Conservation (phyloP, 1,139 yeast species). For the Candida mesenterica region DNA sequence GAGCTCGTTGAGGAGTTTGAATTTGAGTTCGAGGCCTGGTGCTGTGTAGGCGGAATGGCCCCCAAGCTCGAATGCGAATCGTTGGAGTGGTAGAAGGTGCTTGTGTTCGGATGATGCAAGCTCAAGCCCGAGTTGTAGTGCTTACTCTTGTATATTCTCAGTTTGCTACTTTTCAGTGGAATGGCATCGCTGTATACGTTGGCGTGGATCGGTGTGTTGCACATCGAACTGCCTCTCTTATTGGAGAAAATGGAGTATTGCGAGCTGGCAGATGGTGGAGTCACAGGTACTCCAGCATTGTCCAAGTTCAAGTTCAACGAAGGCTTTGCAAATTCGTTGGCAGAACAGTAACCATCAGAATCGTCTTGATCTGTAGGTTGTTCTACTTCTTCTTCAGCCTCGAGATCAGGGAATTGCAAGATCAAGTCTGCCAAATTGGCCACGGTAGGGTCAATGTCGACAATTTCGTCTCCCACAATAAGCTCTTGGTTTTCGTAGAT, state of each 20-base stretch:
- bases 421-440: constrained; percentile 25
- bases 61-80: constrained; percentile 11
- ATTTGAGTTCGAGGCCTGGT: background rate
- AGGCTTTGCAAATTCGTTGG: constrained; percentile 8
- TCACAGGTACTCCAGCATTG: constrained; percentile 27
- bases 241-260: constrained; percentile 40
- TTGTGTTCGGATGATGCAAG: constrained; percentile 4
- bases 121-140: constrained; percentile 5
- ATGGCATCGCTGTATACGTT: constrained; percentile 6
- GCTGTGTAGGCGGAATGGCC: constrained; percentile 7
- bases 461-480: constrained; percentile 11
- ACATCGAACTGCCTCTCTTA: constrained; percentile 25
- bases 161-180: constrained; percentile 9
- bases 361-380: constrained; percentile 2
- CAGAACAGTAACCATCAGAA: constrained; percentile 7
- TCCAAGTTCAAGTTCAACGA: constrained; percentile 6
- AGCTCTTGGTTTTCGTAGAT: constrained; percentile 25
- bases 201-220: constrained; percentile 30
- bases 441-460: constrained; percentile 15
- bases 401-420: constrained; percentile 25
- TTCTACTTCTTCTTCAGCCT: constrained; percentile 3
- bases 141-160: constrained; percentile 16
- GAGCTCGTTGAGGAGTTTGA: constrained; percentile 1
- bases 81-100: constrained; percentile 6
- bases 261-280: constrained; percentile 45